Evolutionary conservation across 1,284 basidiomycete species (phyloP), one percentile per base, ranked within the genome.

Genomic region (Cryptococcus hybrid): DNA sequence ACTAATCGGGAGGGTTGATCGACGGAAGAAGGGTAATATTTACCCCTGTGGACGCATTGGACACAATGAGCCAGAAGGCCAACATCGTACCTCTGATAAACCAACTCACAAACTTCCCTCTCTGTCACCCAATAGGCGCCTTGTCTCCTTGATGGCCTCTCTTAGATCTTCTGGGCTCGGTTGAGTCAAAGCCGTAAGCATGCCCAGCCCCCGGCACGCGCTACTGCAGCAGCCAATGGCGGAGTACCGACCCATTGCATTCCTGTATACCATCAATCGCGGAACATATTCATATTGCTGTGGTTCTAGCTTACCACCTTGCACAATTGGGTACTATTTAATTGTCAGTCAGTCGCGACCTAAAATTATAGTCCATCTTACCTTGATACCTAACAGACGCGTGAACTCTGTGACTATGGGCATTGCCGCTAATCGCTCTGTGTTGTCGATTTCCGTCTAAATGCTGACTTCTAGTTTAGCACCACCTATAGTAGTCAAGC

Each of bases 1-100:
- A 70, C 68, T 97, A 97, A 71, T 95, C 91, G 1, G 94, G 93
- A 0, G 93, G 92, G 57, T 86, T 89, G 70, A 97, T 96, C 35
- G 85, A 85, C 0, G 94, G 93, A 24, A 96, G 81, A 11, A 97
- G 80, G 0, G 94, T 96, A 66, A 96, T 85, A 76, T 97, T 97
- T 59, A 96, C 93, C 90, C 94, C 73, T 75, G 46, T n/a, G n/a
- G 1, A 24, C 30, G 46, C 30, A 35, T 13, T 9, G 4, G 12
- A n/a, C 47, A 35, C 47, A 6, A 18, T 40, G 18, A 7, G 34
- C 46, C 12, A 15, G 3, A 39, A 2, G 59, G 49, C 64, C 56
- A 50, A 45, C 68, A 11, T 42, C 11, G 40, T n/a, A 42, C 9
- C 40, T n/a, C 40, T 62, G 45, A 63, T 51, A 38, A 55, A 30